A percentile compares a stretch with the other conserved stretches of the same genome.
phyloP scores from a whole-genome alignment of 1,284 basidiomycete species.

The Ustilago sp. region DNA sequence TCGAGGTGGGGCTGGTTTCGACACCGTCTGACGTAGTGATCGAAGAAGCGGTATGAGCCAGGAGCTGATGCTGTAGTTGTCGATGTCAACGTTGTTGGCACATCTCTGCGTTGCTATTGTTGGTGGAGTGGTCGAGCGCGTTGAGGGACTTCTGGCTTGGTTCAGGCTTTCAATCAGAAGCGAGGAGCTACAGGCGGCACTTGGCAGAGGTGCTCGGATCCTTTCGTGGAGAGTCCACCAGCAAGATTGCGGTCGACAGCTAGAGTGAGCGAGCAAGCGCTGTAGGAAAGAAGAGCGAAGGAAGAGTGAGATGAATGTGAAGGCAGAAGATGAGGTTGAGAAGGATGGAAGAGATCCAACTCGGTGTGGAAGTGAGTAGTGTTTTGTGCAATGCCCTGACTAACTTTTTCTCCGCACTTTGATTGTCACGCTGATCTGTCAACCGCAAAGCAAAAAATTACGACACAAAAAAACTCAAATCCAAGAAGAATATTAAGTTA shows the following conservation, averaged over 20 bases:
- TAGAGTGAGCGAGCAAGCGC: not conserved
- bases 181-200: not conserved
- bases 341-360: not conserved
- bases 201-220: not conserved
- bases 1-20: not conserved
- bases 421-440: constrained; percentile 1
- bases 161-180: not conserved
- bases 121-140: not conserved
- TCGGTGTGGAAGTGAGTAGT: not conserved
- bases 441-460: not conserved
- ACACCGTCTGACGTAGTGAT: not conserved
- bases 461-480: not conserved
- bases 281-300: not conserved
- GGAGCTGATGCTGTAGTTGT: constrained; percentile 2
- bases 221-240: not conserved
- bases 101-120: constrained; percentile 11
- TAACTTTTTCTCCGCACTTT: constrained; percentile 11
- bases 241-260: not conserved
- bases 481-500: not conserved
- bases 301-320: constrained; percentile 1
- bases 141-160: not conserved
- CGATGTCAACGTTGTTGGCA: constrained; percentile 10
- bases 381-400: not conserved
- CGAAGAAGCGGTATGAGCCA: not conserved
- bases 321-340: not conserved